Base-by-base conservation (phyloP, 768 basidiomycete species). In the Agaricus sinodeliciosus region DNA sequence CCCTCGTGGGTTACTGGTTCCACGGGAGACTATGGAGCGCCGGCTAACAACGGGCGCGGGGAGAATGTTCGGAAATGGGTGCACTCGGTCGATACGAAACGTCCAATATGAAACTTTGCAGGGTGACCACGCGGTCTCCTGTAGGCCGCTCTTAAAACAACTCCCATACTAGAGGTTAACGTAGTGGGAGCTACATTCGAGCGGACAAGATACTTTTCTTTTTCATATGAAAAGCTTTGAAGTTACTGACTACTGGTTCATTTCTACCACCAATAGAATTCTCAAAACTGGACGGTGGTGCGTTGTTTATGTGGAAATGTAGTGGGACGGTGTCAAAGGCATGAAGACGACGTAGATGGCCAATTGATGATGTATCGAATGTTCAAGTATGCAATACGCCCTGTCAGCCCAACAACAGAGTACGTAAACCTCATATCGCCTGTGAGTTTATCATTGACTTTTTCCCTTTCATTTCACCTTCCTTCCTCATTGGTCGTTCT, bases 71-170 rank as follows among this genome's bases (percentile, higher is more conserved):
- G 66, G 71, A 54, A 66, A 65, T 44, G 49, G 7, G 45, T 51
- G 70, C 69, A 70, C 78, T 74, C 77, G 89, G 87, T 87, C 84
- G 94, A 98, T 98, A 94, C 93, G 86, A 88, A 71, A 58, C 78
- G 88, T 90, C 94, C 94, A 65, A 96, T 62, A 95, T 71, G 43
- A 51, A 72, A 86, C 40, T 56, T 51, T 44, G 28, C 45, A 41
- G 46, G 52, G 46, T 59, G 50, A 37, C 57, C 49, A 39, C 35
- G 45, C 44, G 53, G 61, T 55, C 57, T 48, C 59, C 58, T 62
- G 57, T 62, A 55, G 66, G 70, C 71, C 63, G 82, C 80, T 78
- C 74, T 72, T 74, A 76, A 80, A 91, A 94, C 92, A 94, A 94
- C 91, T 85, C 87, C 80, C 83, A 70, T 77, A 75, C 73, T 9